A percentile compares a stretch with the other conserved stretches of the same genome.
Evolutionary conservation across 768 basidiomycete genomes (phyloP).

Genomic region (Nidularia pulvinata): DNA sequence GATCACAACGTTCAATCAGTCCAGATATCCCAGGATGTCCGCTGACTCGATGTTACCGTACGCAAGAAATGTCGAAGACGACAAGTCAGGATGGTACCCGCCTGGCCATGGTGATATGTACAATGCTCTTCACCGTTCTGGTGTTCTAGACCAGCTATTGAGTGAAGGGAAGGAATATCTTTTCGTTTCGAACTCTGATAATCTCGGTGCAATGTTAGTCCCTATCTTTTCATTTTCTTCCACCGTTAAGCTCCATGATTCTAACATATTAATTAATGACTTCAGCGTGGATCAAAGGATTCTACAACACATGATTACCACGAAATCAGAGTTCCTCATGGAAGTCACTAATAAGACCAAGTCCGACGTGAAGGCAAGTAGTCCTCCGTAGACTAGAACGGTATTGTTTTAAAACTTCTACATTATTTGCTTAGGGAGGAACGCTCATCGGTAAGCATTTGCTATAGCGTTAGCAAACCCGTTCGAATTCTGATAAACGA

Average conservation of each 20-base stretch:
- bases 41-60: slow-evolving; percentile 76
- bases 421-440: slow-evolving; percentile 44
- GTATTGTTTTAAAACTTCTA: not conserved
- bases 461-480: not conserved
- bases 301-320: slow-evolving; percentile 77
- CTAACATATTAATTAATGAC: slow-evolving; percentile 9
- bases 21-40: slow-evolving; percentile 81
- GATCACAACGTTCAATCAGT: slow-evolving; percentile 82
- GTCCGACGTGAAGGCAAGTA: slow-evolving; percentile 50
- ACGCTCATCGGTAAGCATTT: slow-evolving; percentile 53
- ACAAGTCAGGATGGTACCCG: slow-evolving; percentile 87
- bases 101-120: slow-evolving; percentile 89
- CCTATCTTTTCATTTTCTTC: slow-evolving; percentile 45
- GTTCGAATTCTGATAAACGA: not conserved
- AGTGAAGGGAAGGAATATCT: slow-evolving; percentile 88
- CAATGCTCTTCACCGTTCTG: slow-evolving; percentile 73
- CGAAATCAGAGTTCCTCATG: slow-evolving; percentile 79
- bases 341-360: slow-evolving; percentile 93
- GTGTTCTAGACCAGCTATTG: slow-evolving; percentile 75
- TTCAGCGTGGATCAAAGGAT: slow-evolving; percentile 73
- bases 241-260: slow-evolving; percentile 12
- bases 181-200: slow-evolving; percentile 89
- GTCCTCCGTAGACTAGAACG: not conserved
- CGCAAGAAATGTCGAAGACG: slow-evolving; percentile 62
- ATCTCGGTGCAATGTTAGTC: slow-evolving; percentile 74